These are phyloP conservation scores for Penicillium manginii DNA, from an alignment of 495 filamentous ascomycete genomes.

Conservation along the genomic window DNA sequence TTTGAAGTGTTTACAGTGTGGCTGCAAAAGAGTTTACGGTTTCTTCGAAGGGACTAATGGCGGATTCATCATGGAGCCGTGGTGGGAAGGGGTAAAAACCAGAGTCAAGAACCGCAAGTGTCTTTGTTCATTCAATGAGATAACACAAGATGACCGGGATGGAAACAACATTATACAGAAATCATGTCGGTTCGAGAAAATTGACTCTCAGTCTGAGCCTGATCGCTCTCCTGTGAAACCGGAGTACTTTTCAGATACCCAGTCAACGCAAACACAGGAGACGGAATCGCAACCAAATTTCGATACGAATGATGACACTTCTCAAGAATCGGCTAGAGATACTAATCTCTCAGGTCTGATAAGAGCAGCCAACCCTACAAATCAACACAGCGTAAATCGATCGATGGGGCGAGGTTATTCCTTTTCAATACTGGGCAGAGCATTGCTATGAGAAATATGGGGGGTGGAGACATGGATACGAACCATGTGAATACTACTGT, in stretches of 20 bases:
- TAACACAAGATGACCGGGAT: neutral
- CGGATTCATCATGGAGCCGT: neutral
- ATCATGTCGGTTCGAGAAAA: too few relatives aligned
- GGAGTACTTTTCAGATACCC: too few relatives aligned
- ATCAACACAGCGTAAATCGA: neutral
- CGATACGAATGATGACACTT: too few relatives aligned
- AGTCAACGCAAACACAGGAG: too few relatives aligned
- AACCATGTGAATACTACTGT: neutral
- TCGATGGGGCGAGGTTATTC: neutral
- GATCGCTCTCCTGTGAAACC: too few relatives aligned
- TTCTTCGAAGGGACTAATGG: neutral
- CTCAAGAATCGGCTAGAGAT: too few relatives aligned
- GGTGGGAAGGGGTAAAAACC: neutral
- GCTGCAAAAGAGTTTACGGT: neutral
- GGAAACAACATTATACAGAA: neutral
- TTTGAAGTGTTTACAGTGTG: too few relatives aligned
- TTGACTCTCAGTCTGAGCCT: too few relatives aligned
- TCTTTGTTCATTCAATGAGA: neutral
- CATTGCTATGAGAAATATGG: neutral
- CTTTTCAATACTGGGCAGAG: neutral
- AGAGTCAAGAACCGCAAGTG: neutral
- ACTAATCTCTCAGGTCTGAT: neutral
- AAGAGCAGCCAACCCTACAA: too few relatives aligned
- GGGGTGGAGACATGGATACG: neutral
- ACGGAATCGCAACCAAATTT: too few relatives aligned